These are phyloP conservation scores for Penicillium malachiteum DNA, from an alignment of 495 filamentous ascomycete species.

Conservation along the genomic window DNA sequence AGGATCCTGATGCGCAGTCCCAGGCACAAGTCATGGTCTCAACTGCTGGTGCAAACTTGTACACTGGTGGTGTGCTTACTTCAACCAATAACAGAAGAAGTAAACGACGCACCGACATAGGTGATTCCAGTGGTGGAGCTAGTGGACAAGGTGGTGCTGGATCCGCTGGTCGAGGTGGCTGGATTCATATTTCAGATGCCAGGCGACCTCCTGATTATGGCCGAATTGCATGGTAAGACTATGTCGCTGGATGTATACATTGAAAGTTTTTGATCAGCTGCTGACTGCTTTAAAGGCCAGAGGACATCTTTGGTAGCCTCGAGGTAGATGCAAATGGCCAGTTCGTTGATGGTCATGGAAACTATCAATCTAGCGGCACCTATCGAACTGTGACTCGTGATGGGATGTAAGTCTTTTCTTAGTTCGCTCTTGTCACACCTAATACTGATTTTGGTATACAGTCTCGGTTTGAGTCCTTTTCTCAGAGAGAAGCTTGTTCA, in stretches of 20 bases:
- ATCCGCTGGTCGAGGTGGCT: slow-evolving; percentile 79
- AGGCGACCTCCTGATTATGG: slow-evolving; percentile 88
- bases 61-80: slow-evolving; percentile 64
- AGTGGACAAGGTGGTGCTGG: slow-evolving; percentile 82
- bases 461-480: slow-evolving; percentile 57
- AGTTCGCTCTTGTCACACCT: neutral
- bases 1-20: slow-evolving; percentile 69
- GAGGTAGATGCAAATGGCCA: slow-evolving; percentile 75
- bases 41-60: slow-evolving; percentile 68
- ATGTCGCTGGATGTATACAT: too few species aligned
- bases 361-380: slow-evolving; percentile 57
- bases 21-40: slow-evolving; percentile 82
- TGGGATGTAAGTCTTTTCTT: slow-evolving; percentile 52
- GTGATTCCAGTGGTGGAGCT: slow-evolving; percentile 69
- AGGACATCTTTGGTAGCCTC: slow-evolving; percentile 93
- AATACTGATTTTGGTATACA: slow-evolving; percentile 25
- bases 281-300: slow-evolving; percentile 49
- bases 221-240: slow-evolving; percentile 67
- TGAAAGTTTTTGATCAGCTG: neutral
- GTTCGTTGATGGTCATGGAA: slow-evolving; percentile 62
- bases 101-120: slow-evolving; percentile 40
- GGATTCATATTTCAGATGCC: slow-evolving; percentile 82
- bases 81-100: slow-evolving; percentile 36
- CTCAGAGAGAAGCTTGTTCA: slow-evolving; percentile 57
- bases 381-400: slow-evolving; percentile 60